These are phyloP conservation scores for Yamadazyma aaseri DNA, from an alignment of 1,139 yeast genomes.

Conservation along the genomic window DNA sequence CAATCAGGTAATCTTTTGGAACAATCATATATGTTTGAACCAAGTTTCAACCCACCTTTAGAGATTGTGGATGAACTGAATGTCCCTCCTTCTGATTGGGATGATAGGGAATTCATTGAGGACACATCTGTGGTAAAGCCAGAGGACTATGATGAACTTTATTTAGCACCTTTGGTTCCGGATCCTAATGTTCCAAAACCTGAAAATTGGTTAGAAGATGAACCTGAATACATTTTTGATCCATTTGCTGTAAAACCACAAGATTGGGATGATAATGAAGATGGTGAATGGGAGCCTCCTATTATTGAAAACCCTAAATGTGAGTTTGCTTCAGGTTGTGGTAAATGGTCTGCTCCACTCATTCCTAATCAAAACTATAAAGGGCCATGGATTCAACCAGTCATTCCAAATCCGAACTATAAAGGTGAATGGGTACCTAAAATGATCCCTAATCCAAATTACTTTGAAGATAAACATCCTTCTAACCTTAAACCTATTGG, in stretches of 20 bases:
- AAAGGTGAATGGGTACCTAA: constrained; percentile 80
- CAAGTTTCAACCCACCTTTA: constrained; percentile 63
- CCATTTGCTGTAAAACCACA: constrained; percentile 65
- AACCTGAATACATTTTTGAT: constrained; percentile 57
- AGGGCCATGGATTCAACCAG: constrained; percentile 78
- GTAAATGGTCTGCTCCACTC: constrained; percentile 57
- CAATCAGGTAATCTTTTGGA: constrained; percentile 66
- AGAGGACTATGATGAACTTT: constrained; percentile 72
- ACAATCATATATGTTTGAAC: constrained; percentile 49
- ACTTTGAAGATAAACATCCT: constrained; percentile 58
- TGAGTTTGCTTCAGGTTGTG: constrained; percentile 74
- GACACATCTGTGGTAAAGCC: constrained; percentile 68
- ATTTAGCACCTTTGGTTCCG: constrained; percentile 55
- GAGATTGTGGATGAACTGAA: constrained; percentile 63
- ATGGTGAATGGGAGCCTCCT: constrained; percentile 81
- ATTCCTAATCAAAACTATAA: constrained; percentile 66
- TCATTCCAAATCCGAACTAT: constrained; percentile 69
- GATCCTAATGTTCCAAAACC: constrained; percentile 73
- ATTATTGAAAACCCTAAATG: constrained; percentile 73
- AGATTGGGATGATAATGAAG: constrained; percentile 85
- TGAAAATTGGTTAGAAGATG: constrained; percentile 73
- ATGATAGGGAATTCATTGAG: constrained; percentile 56
- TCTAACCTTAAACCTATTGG: constrained; percentile 68
- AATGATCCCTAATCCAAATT: constrained; percentile 65
- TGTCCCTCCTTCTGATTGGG: constrained; percentile 77